A percentile compares a stretch with the other conserved stretches of the same genome.
phyloP scores from a whole-genome alignment of 2,329 filamentous ascomycete species.

The Sclerotinia sclerotiorum region DNA sequence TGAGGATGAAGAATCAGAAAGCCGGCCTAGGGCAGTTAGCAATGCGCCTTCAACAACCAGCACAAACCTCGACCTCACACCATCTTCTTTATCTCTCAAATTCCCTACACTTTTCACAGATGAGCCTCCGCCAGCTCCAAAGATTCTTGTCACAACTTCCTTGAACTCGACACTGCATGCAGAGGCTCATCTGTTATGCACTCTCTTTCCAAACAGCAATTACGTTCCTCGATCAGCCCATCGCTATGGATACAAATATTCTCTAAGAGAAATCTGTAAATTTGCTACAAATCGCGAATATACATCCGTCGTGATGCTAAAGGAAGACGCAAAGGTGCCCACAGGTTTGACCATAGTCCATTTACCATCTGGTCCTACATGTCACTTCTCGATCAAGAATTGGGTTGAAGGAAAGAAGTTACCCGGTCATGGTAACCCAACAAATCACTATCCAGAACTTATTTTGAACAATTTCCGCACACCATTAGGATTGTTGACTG shows the following conservation, averaged over 20 bases:
- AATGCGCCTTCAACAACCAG: slow-evolving; percentile 57
- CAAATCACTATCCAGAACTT: slow-evolving; percentile 86
- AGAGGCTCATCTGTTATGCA: slow-evolving; percentile 74
- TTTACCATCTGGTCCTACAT: slow-evolving; percentile 81
- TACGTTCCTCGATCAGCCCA: slow-evolving; percentile 87
- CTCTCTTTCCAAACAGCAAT: slow-evolving; percentile 74
- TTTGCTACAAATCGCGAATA: slow-evolving; percentile 82
- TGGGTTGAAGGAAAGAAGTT: slow-evolving; percentile 88
- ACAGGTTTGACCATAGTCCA: slow-evolving; percentile 81
- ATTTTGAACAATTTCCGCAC: slow-evolving; percentile 95
- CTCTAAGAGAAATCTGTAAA: slow-evolving; percentile 81
- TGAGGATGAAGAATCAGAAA: slow-evolving; percentile 48
- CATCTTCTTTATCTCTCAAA: slow-evolving; percentile 58
- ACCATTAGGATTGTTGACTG: slow-evolving; percentile 82
- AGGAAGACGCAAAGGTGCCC: slow-evolving; percentile 85
- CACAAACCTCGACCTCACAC: slow-evolving; percentile 64
- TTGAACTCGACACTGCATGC: slow-evolving; percentile 85
- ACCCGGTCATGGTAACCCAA: slow-evolving; percentile 84
- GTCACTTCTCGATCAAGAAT: slow-evolving; percentile 87
- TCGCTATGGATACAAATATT: slow-evolving; percentile 86
- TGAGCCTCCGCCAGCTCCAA: slow-evolving; percentile 62
- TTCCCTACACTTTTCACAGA: slow-evolving; percentile 64
- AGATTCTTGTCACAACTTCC: slow-evolving; percentile 88
- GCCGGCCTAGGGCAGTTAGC: slow-evolving; percentile 40
- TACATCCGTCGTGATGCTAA: slow-evolving; percentile 79